phyloP scores from a whole-genome alignment of 495 filamentous ascomycete species.

The Aeminium ludgeri region DNA sequence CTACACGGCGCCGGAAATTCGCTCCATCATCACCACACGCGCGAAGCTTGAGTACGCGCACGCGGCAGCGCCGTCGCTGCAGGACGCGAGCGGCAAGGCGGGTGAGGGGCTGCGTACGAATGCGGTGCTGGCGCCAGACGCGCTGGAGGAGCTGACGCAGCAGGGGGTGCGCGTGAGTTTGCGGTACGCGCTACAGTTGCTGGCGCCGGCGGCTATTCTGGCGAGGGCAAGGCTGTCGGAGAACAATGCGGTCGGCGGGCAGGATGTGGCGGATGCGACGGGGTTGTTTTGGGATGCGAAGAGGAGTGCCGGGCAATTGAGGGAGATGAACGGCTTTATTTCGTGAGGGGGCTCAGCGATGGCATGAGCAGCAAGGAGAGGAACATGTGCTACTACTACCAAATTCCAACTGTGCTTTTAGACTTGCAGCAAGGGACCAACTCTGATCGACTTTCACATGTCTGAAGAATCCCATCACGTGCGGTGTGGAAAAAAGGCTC shows the following conservation, averaged over 20 bases:
- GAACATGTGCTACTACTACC: too few species aligned
- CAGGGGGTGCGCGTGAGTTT: conserved; percentile 76
- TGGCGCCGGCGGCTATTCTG: conserved; percentile 69
- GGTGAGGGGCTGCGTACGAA: conserved; percentile 1
- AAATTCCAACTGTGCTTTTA: too few species aligned
- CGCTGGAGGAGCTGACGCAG: conserved; percentile 67
- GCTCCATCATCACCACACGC: conserved; percentile 69
- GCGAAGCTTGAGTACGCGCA: conserved; percentile 47
- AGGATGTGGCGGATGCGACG: conserved; percentile 76
- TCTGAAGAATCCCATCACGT: too few species aligned
- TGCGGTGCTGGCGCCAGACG: conserved; percentile 26
- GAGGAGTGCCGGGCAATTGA: conserved; percentile 43
- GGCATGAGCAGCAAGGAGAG: too few species aligned
- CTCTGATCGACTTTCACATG: too few species aligned
- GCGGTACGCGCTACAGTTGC: conserved; percentile 78
- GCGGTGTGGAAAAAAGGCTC: too few species aligned
- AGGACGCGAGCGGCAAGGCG: conserved; percentile 28
- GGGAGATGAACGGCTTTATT: conserved; percentile 8
- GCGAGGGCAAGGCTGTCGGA: conserved; percentile 35
- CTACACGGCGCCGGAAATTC: conserved; percentile 73
- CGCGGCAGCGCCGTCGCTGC: conserved; percentile 46
- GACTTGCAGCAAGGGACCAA: too few species aligned
- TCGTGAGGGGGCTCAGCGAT: too few species aligned
- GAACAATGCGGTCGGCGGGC: conserved; percentile 55
- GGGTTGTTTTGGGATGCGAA: conserved; percentile 81